Evolutionary conservation across 352 stramenopile genomes (phyloP), one percentile per base, ranked within the genome.

Genomic region (Aphanomyces euteiches): DNA sequence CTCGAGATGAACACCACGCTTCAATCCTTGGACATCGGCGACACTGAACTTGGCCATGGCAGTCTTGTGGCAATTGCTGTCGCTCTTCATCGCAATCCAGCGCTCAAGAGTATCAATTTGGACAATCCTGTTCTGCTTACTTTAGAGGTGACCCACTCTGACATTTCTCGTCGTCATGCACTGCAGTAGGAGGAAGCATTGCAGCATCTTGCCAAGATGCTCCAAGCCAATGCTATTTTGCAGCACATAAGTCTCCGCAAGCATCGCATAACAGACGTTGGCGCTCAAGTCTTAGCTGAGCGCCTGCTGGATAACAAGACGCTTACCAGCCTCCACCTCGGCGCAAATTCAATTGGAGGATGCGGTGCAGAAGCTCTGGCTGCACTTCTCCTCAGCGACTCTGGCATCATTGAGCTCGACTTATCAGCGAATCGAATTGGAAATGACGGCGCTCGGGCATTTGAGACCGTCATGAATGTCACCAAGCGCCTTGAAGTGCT

Each of bases 171-270:
- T 50, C 17, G 1, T n/a, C 43, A n/a, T 50, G 43, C 10, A n/a
- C 10, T 12, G 17, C 17, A 13, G 17, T 28, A 78, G 68, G 83
- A 90, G 67, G 84, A 90, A 34, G 76, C 79, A 3, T 76, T 88
- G 21, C 84, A 92, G 72, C 85, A 90, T 56, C 73, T 92, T 13
- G 84, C 81, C 48, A 90, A 90, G 69, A 88, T 88, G 77, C 73
- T 92, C 54, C 82, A 90, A 67, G 80, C 87, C n/a, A 90, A 92
- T 64, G 64, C 75, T 21, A 81, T 79, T 43, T 77, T 92, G 53
- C 76, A 70, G 34, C 66, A 63, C 58, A 73, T 92, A 39, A 92
- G 82, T 66, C 68, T 92, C 40, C 76, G 75, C 68, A 92, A 92
- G 67, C 82, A 92, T 61, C 78, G 86, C 56, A 80, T 93, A 59